A percentile compares a stretch with the other conserved stretches of the same genome.
Evolutionary conservation across 2,329 filamentous ascomycete species (phyloP).

Genomic region (Fusarium austroafricanum): DNA sequence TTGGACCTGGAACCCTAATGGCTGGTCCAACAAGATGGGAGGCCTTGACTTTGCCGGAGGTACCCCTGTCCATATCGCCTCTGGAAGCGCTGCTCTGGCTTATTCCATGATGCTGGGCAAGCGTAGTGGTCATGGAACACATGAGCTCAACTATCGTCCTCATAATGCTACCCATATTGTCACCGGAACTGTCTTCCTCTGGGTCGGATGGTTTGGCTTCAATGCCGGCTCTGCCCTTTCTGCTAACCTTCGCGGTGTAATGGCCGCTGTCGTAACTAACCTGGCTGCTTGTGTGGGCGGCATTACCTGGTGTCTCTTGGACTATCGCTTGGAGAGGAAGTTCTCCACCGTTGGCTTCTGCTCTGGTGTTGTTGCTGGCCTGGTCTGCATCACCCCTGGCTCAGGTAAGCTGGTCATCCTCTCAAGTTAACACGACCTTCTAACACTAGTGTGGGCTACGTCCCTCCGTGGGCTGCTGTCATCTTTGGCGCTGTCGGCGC

Average conservation of each 20-base stretch:
- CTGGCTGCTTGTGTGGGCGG: conserved; percentile 85
- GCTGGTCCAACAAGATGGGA: conserved; percentile 84
- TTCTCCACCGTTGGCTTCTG: conserved; percentile 96
- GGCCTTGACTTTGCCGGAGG: conserved; percentile 91
- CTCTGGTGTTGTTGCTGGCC: conserved; percentile 86
- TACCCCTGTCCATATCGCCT: conserved; percentile 89
- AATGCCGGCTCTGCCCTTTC: conserved; percentile 86
- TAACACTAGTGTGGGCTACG: conserved; percentile 63
- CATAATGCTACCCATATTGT: conserved; percentile 95
- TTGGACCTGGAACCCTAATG: conserved; percentile 91
- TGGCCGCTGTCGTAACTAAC: conserved; percentile 89
- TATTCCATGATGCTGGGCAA: conserved; percentile 95
- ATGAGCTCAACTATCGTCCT: conserved; percentile 90
- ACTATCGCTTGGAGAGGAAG: conserved; percentile 89
- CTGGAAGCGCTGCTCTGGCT: conserved; percentile 83
- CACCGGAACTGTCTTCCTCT: conserved; percentile 91
- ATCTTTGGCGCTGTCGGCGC: conserved; percentile 83
- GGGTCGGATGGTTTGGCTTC: conserved; percentile 97
- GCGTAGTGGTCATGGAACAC: conserved; percentile 83
- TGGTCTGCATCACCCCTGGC: conserved; percentile 89
- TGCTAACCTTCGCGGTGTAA: conserved; percentile 85
- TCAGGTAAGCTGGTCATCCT: conserved; percentile 65
- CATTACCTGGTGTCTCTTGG: conserved; percentile 88
- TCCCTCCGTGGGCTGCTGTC: conserved; percentile 86
- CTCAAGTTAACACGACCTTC: neutral